Evolutionary conservation across 371 early-diverging fungal species (phyloP).

Genomic region (Smittium culicis): DNA sequence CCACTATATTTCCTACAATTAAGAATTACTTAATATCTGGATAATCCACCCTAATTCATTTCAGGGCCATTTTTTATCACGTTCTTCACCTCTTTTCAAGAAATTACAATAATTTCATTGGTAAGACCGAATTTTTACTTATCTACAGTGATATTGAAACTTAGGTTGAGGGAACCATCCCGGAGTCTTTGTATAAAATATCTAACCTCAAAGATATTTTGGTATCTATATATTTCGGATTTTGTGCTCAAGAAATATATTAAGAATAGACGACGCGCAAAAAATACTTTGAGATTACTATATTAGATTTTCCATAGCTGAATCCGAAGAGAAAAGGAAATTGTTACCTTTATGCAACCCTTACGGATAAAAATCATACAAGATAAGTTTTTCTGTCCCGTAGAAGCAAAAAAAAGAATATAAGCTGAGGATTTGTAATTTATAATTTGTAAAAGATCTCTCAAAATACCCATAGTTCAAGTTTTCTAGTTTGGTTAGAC

Average conservation of each 20-base stretch:
- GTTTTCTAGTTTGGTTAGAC: not conserved
- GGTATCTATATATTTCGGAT: not conserved
- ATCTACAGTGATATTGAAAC: not conserved
- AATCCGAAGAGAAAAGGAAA: no score
- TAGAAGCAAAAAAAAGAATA: no score
- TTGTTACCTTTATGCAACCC: no score
- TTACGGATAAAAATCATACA: no score
- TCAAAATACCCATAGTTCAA: not conserved
- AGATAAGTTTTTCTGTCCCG: no score
- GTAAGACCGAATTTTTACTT: not conserved
- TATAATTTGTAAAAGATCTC: not conserved
- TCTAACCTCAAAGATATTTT: not conserved
- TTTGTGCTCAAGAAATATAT: not conserved
- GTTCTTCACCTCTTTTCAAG: not conserved
- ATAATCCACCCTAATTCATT: not conserved
- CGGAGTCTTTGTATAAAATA: not conserved
- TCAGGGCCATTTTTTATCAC: not conserved
- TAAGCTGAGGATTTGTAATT: not conserved
- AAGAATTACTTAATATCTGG: not conserved
- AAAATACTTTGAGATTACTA: no score
- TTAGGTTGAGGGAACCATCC: not conserved
- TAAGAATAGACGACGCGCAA: no score
- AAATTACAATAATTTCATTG: not conserved
- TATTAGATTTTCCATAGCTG: no score
- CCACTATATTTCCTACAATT: not conserved